Base-by-base conservation (phyloP, 768 basidiomycete genomes). In the Arthromyces matolae region DNA sequence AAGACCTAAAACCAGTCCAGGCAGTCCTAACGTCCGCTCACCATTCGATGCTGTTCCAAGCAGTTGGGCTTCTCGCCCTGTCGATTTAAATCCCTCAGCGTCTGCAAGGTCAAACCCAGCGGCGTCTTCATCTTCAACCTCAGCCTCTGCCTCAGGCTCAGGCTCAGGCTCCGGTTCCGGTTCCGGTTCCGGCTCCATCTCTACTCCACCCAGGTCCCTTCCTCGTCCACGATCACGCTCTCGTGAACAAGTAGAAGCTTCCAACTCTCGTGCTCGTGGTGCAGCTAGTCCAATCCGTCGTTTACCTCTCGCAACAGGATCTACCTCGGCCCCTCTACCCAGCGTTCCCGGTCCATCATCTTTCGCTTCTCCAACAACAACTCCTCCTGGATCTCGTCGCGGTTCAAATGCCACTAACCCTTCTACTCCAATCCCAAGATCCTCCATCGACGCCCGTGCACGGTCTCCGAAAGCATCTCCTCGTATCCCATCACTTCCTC, bases 1-100 rank as follows among this genome's bases (percentile, higher is more conserved):
- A 45, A 56, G 63, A 1, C 62, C 63, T 7, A 62, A 58, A 24
- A 61, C 63, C 10, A 62, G 60, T 32, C 60, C 63, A n/a, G n/a
- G n/a, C 2, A 53, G 49, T 23, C 34, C 36, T 9, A 48, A 42
- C 23, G 47, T 42, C 6, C 46, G 51, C 28, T 49, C 51, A 19
- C 57, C 46, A 5, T 51, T 55, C 16, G 57, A 58, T 46, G 43
- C 47, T 10, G 53, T 60, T 8, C 56, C 58, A 5, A 53, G 47
- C 16, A 58, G 55, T 4, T 61, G 61, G 60, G 57, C 56, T 5
- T 61, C 61, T 0, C 54, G 56, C 22, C 61, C 63, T 10, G 58
- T 60, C 8, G 62, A 62, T 42, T 50, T 66, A 14, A 51, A 58
- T 27, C 55, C 57, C 3, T 52, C 53, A 7, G 42, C 51, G 14